These are phyloP conservation scores for Turnera subulata DNA, from an alignment of 345 rosid species.

Conservation along the genomic window DNA sequence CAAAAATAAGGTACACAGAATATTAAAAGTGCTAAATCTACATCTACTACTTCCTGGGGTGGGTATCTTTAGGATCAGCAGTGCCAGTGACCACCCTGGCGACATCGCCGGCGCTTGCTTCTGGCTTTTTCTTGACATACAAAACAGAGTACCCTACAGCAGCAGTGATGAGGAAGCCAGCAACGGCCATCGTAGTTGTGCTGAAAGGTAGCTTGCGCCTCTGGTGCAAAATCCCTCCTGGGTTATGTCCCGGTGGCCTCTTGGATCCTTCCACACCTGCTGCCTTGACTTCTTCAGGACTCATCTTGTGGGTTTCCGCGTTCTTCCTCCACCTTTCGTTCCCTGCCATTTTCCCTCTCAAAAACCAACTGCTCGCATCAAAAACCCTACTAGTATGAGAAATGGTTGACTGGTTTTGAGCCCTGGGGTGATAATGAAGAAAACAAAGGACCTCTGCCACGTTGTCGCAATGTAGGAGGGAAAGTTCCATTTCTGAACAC, in stretches of 20 bases:
- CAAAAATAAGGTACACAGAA: not conserved
- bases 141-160: conserved; percentile 43
- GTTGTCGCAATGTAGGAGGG: not conserved
- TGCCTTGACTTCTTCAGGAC: conserved; percentile 43
- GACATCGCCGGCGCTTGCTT: conserved; percentile 48
- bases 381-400: not conserved
- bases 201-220: conserved; percentile 51
- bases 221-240: conserved; percentile 61
- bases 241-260: conserved; percentile 60
- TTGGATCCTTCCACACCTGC: conserved; percentile 51
- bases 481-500: conserved; percentile 4
- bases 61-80: conserved; percentile 51
- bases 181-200: conserved; percentile 42
- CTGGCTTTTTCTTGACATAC: conserved; percentile 53
- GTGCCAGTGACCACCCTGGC: conserved; percentile 42
- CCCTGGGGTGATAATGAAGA: not conserved
- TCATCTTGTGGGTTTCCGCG: conserved; percentile 72
- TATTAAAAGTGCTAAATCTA: not conserved
- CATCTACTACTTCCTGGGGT: conserved; percentile 42
- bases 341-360: conserved; percentile 27
- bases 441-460: not conserved
- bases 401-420: not conserved
- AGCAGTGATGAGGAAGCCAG: conserved; percentile 50
- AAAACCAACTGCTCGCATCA: too few relatives aligned
- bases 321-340: conserved; percentile 47